Evolutionary conservation across 345 rosid species (phyloP).

Genomic region (Trapa incisa): DNA sequence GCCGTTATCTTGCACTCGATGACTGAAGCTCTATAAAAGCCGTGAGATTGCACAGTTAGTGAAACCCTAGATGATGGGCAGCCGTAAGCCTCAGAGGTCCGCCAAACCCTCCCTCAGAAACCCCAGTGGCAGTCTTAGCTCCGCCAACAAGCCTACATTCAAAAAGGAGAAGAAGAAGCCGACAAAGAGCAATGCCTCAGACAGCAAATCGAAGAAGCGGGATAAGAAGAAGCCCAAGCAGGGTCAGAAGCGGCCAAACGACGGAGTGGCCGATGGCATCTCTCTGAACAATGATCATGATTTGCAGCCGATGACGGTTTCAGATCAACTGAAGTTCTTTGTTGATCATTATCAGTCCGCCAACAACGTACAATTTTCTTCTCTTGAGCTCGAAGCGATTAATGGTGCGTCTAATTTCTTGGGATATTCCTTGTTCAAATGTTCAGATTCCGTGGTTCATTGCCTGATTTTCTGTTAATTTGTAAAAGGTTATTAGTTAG

Average conservation of each 20-base stretch:
- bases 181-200: not conserved
- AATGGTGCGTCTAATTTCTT: conserved; percentile 21
- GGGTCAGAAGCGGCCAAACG: not conserved
- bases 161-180: not conserved
- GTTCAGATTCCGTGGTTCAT: not conserved
- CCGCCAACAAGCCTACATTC: not conserved
- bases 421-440: not conserved
- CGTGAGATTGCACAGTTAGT: too few species aligned
- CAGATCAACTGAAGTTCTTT: conserved; percentile 45
- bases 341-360: conserved; percentile 42
- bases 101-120: conserved; percentile 4
- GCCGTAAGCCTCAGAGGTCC: conserved; percentile 2
- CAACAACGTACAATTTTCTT: conserved; percentile 42
- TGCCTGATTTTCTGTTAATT: not conserved
- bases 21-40: not conserved
- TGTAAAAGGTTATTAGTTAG: too few species aligned
- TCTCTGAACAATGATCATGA: not conserved
- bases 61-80: conserved; percentile 3
- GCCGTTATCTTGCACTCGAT: not conserved
- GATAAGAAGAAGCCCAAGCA: not conserved
- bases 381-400: conserved; percentile 59
- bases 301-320: conserved; percentile 16
- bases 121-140: not conserved
- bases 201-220: not conserved
- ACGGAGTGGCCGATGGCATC: conserved; percentile 4